Evolutionary conservation across 371 early-diverging fungal genomes (phyloP), one percentile per base, ranked within the genome.

Genomic region (Syncephalastrum racemosum): DNA sequence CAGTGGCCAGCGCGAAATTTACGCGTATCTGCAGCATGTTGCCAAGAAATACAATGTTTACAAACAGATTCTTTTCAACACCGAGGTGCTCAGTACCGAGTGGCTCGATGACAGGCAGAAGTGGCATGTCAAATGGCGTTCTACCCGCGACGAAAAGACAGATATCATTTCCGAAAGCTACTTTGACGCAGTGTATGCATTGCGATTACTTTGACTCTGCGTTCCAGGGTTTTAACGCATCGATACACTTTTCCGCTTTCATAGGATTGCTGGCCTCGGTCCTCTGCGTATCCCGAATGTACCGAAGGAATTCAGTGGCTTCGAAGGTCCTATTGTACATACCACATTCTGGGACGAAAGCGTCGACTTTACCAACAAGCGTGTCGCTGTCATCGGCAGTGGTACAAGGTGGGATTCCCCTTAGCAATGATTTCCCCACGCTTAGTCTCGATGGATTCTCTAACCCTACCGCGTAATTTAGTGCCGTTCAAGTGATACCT

Each of bases 1-100:
- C 53, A 65, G 78, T 14, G 53, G 66, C 2, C 77, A 73, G 43
- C 22, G 59, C 10, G 83, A 85, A 57, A 84, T 88, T 40, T 65
- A 64, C 36, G 72, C 46, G 2, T 86, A 88, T 46, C 50, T 84
- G 53, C 63, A 69, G 5, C 44, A 58, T 10, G 79, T 82, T 13
- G 79, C 81, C 1, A 56, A 64, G n/a, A 80, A 83, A 25, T 61
- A 82, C 52, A 62, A 74, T 14, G 44, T 88, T 2, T 62, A 76
- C 41, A 58, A 72, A 14, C 70, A 81, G 31, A 75, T 75, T 16
- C 63, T 60, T 24, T 82, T 79, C 46, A 56, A 75, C 27, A 80
- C 82, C 8, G 77, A 75, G 48, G 67, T 82, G 13, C 51, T 73
- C 12, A 45, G 45, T 8, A 59, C 69, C 3, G 59, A 60, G 25